These are phyloP conservation scores for Claviceps spartinae DNA, from an alignment of 2,329 filamentous ascomycete species.

Conservation along the genomic window DNA sequence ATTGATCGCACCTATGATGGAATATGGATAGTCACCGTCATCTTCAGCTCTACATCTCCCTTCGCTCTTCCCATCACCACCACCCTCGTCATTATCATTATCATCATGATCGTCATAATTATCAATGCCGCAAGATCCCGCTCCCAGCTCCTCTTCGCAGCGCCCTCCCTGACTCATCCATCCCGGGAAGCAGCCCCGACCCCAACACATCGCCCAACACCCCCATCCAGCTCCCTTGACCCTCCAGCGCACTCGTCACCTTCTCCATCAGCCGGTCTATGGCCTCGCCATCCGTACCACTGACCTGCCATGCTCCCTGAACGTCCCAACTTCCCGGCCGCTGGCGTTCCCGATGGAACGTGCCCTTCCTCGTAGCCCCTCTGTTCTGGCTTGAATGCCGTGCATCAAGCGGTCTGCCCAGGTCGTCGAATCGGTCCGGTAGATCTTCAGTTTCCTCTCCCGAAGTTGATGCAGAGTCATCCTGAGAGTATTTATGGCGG, in stretches of 20 bases:
- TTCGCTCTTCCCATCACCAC: too few relatives aligned
- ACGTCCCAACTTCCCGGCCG: constrained; percentile 22
- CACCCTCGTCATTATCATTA: constrained; percentile 8
- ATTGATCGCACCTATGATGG: too few relatives aligned
- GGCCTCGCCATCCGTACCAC: constrained; percentile 27
- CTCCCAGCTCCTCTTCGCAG: not conserved
- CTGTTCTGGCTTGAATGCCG: constrained; percentile 8
- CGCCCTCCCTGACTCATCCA: constrained; percentile 3
- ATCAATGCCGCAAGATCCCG: not conserved
- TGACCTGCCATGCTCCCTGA: constrained; percentile 30
- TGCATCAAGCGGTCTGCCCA: constrained; percentile 27
- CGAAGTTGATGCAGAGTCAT: constrained; percentile 12
- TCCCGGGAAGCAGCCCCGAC: constrained; percentile 8
- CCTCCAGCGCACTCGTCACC: constrained; percentile 17
- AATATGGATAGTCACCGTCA: too few relatives aligned
- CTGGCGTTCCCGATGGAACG: constrained; percentile 26
- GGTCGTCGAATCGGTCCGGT: constrained; percentile 33
- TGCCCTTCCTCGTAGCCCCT: constrained; percentile 26
- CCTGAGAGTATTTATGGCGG: constrained; percentile 6
- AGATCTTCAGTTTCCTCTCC: constrained; percentile 29
- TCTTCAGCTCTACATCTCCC: too few relatives aligned
- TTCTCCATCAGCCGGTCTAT: constrained; percentile 22
- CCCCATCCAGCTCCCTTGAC: constrained; percentile 18
- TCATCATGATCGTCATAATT: constrained; percentile 6
- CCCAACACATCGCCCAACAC: constrained; percentile 19